phyloP scores from a whole-genome alignment of 2,329 filamentous ascomycete genomes.

The Trichoderma simmonsii region DNA sequence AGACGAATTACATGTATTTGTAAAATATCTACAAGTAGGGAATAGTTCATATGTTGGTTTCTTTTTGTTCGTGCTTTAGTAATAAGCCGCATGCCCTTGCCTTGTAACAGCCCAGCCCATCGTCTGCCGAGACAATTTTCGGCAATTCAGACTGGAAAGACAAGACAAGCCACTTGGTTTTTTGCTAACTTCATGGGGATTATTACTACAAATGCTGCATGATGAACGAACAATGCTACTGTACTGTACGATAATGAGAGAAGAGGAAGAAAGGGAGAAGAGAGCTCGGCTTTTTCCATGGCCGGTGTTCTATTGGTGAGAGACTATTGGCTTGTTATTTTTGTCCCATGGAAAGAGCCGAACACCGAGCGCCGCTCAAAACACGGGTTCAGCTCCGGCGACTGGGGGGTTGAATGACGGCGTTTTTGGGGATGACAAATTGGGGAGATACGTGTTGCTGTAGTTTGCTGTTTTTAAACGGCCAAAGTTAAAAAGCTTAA shows the following conservation, averaged over 20 bases:
- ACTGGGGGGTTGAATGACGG: neutral
- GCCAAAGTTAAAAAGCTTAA: slow-evolving; percentile 5
- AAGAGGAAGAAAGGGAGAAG: neutral
- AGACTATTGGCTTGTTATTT: neutral
- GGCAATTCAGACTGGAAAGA: neutral
- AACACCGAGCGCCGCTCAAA: neutral
- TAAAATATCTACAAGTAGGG: slow-evolving; percentile 3
- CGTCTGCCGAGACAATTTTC: neutral
- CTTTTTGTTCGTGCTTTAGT: neutral
- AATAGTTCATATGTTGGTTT: neutral
- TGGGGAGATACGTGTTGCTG: neutral
- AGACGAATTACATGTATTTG: neutral
- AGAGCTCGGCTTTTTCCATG: neutral
- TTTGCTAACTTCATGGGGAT: too few species aligned
- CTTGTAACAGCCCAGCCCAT: too few species aligned
- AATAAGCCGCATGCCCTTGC: neutral
- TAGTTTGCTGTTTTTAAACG: neutral
- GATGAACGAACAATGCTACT: too few species aligned
- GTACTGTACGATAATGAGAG: neutral
- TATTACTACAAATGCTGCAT: neutral
- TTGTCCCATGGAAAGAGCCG: neutral
- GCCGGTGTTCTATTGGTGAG: neutral
- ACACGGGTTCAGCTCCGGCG: neutral
- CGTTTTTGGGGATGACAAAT: neutral
- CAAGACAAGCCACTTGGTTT: neutral